Evolutionary conservation across 805 yeast species (phyloP), one percentile per base, ranked within the genome.

Genomic region (Yarrowia yakushimensis): DNA sequence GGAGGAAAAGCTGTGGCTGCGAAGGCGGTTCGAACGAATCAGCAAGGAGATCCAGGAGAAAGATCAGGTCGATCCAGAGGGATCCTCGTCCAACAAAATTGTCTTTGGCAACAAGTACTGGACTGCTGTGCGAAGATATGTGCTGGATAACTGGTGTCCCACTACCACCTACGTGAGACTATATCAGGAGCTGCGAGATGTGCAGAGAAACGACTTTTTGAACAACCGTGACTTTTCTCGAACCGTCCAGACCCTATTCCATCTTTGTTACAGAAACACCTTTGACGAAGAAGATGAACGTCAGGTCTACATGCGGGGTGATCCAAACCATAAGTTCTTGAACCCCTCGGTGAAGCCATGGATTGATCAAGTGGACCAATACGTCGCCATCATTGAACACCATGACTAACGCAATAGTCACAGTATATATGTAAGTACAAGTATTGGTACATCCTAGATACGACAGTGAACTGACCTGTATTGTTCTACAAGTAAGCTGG

Each of bases 61-160:
- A 5, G 59, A 52, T 7, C 43, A 43, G 10, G 4, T 36, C 7
- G 31, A 23, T 1, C 42, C 43, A 1, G 43, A 52, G 13, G 59
- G 59, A 7, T 52, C 59, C 15, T n/a, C 33, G 13, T 52, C 59
- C 25, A 52, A 52, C 59, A 52, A 27, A n/a, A 36, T 52, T 20
- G 33, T 52, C 9, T 52, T 52, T 18, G 59, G 43, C 12, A 52
- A n/a, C 17, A 33, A 36, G 23, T 52, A 52, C 33, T 52, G 59
- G 59, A 18, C 25, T 1, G 59, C 42, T 1, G 43, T 52, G 8
- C n/a, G 59, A 34, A 20, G 59, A 27, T 52, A 52, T 25, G 59
- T 52, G 10, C 43, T 52, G 25, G 59, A 52, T 25, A 52, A 52
- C 33, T 52, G 59, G 59, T 52, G 59, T 7, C 43, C 59, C 20